A percentile compares a stretch with the other conserved stretches of the same genome.
phyloP scores from a whole-genome alignment of 352 stramenopile genomes.

The Phytophthora europaea region DNA sequence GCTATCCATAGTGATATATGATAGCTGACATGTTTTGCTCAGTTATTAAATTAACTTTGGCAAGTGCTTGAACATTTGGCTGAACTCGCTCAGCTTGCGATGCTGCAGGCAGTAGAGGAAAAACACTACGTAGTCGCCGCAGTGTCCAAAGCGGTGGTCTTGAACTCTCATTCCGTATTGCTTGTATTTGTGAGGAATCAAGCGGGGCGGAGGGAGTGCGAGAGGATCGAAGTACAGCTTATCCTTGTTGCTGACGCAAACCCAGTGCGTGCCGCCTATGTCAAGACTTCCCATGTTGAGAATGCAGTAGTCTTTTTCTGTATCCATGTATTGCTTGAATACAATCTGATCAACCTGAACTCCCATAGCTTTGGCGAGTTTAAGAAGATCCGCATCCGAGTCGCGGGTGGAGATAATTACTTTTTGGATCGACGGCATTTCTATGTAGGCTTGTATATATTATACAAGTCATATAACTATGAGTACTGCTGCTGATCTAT shows the following conservation, averaged over 20 bases:
- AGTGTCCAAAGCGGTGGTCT: background rate
- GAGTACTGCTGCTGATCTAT: slow-evolving; percentile 5
- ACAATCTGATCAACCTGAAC: slow-evolving; percentile 15
- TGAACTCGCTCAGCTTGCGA: background rate
- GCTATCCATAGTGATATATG: no score
- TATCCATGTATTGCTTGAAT: background rate
- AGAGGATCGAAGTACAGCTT: slow-evolving; percentile 5
- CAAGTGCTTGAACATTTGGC: background rate
- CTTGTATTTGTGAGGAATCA: background rate
- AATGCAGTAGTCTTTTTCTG: background rate
- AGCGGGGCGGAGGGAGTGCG: background rate
- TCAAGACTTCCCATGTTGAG: slow-evolving; percentile 8
- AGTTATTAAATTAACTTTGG: background rate
- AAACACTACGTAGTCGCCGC: background rate
- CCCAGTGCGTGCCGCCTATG: slow-evolving; percentile 14
- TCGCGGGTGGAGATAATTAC: background rate
- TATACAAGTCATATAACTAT: background rate
- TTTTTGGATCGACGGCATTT: background rate
- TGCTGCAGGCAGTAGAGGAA: background rate
- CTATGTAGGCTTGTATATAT: no score
- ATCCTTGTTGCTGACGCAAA: slow-evolving; percentile 7
- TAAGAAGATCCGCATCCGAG: slow-evolving; percentile 4
- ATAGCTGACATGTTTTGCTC: no score
- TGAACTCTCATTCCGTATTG: background rate
- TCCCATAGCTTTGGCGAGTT: background rate